phyloP scores from a whole-genome alignment of 2,329 filamentous ascomycete genomes.

The Talaromyces marneffei region DNA sequence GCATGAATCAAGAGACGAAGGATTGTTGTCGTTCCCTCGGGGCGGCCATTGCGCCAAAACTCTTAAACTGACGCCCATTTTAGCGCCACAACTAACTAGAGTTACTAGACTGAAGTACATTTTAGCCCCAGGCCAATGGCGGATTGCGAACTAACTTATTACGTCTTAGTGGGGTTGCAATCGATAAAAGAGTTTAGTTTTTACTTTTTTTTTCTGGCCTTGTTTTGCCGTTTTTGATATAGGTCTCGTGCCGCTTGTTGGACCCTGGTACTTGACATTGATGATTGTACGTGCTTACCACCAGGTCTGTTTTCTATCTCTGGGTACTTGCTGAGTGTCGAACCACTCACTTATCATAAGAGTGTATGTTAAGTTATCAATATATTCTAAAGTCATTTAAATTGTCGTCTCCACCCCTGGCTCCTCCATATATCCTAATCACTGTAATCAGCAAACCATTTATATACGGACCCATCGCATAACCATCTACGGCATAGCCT shows the following conservation, averaged over 20 bases:
- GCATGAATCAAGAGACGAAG: neutral
- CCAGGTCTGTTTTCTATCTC: neutral
- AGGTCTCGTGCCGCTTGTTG: neutral
- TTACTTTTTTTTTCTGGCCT: neutral
- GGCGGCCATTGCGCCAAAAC: slow-evolving; percentile 1
- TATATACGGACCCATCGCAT: neutral
- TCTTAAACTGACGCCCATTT: neutral
- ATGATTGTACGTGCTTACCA: neutral
- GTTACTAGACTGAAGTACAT: neutral
- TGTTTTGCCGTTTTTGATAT: neutral
- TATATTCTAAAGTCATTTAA: neutral
- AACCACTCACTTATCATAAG: too few relatives aligned
- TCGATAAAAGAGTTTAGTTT: neutral
- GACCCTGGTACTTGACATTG: neutral
- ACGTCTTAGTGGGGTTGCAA: slow-evolving; percentile 4
- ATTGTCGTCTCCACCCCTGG: neutral
- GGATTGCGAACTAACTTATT: neutral
- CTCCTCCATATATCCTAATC: neutral
- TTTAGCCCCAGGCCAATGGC: neutral
- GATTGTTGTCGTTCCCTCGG: neutral
- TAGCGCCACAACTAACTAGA: neutral
- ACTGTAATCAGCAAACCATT: neutral
- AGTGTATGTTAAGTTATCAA: too few relatives aligned
- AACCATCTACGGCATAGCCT: neutral
- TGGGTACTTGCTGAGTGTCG: too few relatives aligned